Conservation (phyloP, 2,329 filamentous ascomycete species). For the Claviceps digitariae region DNA sequence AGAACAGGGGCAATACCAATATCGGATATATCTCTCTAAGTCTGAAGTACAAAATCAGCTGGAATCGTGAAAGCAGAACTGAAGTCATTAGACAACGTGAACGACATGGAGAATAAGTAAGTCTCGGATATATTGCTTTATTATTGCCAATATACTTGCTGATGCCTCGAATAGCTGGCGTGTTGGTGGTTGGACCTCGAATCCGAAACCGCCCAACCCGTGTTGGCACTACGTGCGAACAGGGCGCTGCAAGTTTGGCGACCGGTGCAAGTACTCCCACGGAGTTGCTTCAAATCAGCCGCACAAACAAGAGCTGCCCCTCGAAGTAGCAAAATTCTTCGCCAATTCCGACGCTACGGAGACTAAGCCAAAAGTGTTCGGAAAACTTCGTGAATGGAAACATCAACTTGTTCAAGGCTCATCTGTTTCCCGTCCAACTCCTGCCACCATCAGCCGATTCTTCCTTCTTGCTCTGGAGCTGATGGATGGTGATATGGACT, state of each 20-base stretch:
- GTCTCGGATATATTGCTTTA: background rate
- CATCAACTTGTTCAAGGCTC: constrained; percentile 3
- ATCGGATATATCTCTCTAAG: background rate
- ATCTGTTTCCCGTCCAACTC: background rate
- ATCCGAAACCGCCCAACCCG: background rate
- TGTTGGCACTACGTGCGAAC: constrained; percentile 1
- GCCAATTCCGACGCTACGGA: background rate
- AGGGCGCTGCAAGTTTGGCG: constrained; percentile 7
- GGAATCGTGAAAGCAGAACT: background rate
- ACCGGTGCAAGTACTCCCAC: constrained; percentile 7
- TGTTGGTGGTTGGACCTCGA: background rate
- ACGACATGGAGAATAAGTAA: background rate
- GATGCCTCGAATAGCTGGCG: background rate
- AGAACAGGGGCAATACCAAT: background rate
- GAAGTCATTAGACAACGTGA: background rate
- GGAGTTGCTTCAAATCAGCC: background rate
- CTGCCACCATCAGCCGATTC: constrained; percentile 5
- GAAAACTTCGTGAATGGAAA: constrained; percentile 11
- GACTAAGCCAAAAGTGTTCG: constrained; percentile 1
- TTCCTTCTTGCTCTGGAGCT: constrained; percentile 10
- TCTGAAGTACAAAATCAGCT: background rate
- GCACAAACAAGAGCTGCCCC: background rate
- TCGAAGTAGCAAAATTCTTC: background rate
- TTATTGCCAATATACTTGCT: background rate
- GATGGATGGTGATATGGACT: constrained; percentile 10